Conservation (phyloP, 2,329 filamentous ascomycete genomes). For the Beauveria pseudobassiana region DNA sequence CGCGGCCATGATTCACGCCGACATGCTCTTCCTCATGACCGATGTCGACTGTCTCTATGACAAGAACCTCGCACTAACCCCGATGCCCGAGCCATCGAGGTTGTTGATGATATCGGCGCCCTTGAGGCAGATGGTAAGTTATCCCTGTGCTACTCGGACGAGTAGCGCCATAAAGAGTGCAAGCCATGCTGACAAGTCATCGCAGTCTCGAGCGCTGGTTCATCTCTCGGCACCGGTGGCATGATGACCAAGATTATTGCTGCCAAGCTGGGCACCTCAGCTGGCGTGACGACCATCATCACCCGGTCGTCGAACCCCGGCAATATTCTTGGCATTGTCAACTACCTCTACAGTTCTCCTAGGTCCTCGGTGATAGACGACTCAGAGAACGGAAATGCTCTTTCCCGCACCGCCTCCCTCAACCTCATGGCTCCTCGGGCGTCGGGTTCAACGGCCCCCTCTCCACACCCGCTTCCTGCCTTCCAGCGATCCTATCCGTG, state of each 20-base stretch:
- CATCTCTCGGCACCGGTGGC: constrained; percentile 82
- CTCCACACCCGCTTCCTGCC: constrained; percentile 92
- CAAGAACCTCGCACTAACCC: constrained; percentile 80
- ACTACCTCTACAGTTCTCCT: constrained; percentile 55
- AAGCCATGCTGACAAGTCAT: constrained; percentile 14
- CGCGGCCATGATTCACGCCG: constrained; percentile 92
- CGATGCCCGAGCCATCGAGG: constrained; percentile 82
- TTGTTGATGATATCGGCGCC: constrained; percentile 79
- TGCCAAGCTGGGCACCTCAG: constrained; percentile 83
- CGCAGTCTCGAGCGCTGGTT: constrained; percentile 78
- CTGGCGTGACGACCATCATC: constrained; percentile 92
- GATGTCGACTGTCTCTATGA: constrained; percentile 97
- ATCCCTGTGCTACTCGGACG: not conserved
- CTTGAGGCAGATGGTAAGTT: constrained; percentile 69
- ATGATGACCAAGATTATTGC: constrained; percentile 98
- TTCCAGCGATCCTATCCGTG: constrained; percentile 74
- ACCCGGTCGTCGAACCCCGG: constrained; percentile 89
- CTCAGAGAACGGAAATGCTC: constrained; percentile 26
- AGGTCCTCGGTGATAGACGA: constrained; percentile 14
- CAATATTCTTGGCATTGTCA: constrained; percentile 82
- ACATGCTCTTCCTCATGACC: constrained; percentile 97
- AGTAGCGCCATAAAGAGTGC: not conserved
- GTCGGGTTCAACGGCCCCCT: constrained; percentile 42
- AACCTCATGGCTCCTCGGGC: constrained; percentile 22
- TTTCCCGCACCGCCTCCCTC: constrained; percentile 35